Evolutionary conservation across 345 rosid species (phyloP).

Genomic region (Firmiana major): DNA sequence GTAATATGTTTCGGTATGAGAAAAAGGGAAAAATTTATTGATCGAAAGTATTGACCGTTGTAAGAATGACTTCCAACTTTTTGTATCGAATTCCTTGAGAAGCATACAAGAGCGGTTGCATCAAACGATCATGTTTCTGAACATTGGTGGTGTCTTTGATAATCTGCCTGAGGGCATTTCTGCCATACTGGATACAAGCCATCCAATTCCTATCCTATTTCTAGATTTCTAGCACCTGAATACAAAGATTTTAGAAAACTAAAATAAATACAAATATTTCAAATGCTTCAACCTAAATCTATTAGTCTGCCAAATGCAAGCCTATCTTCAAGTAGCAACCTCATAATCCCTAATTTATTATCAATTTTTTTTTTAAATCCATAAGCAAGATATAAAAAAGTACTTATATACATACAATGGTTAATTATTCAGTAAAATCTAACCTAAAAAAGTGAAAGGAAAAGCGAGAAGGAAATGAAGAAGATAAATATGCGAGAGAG

Average conservation of each 20-base stretch:
- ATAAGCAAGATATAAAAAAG: background rate
- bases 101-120: constrained; percentile 58
- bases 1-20: background rate
- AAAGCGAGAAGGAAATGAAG: background rate
- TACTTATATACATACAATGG: background rate
- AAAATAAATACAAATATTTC: background rate
- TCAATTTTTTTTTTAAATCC: no score
- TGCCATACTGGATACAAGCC: constrained; percentile 39
- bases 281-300: background rate
- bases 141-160: constrained; percentile 13
- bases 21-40: background rate
- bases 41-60: constrained; percentile 49
- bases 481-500: background rate
- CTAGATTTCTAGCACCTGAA: background rate
- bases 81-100: constrained; percentile 82
- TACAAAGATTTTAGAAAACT: background rate
- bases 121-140: constrained; percentile 32
- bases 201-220: constrained; percentile 15
- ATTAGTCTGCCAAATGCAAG: background rate
- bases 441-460: background rate
- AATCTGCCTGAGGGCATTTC: constrained; percentile 45
- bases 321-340: background rate
- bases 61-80: constrained; percentile 84
- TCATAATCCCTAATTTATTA: background rate
- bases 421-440: background rate